Evolutionary conservation across 805 yeast genomes (phyloP), one percentile per base, ranked within the genome.

Genomic region (Saccharomyces mikatae): DNA sequence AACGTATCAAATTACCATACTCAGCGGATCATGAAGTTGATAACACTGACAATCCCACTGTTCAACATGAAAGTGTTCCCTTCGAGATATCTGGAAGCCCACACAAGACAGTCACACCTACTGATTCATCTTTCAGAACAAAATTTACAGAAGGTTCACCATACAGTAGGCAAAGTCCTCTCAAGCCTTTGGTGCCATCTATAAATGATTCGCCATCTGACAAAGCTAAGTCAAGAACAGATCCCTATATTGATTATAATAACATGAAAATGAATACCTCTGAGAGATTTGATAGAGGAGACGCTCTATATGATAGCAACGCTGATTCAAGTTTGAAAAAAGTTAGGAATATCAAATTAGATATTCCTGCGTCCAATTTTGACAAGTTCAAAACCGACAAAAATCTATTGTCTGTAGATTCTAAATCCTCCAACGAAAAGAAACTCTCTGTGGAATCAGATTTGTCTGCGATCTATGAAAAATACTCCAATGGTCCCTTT

Each of bases 381-480:
- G 56, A 52, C 24, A 51, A 56, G 41, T 49, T 36, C 24, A 47
- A 32, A 17, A 36, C 24, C 2, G 44, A 36, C 11, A 36, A 36
- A 17, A 36, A 36, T 36, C 24, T 36, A 24, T 9, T 36, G 44
- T 36, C 44, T 2, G 44, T 36, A 9, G 44, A 36, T 36, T 36
- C 44, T 17, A 36, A 36, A 17, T 17, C 9, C 17, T 36, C 44
- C 10, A 36, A 36, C 8, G 44, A 36, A 17, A 36, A 36, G 6
- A 49, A 29, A 27, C 27, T 30, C 10, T 53, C 56, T 4, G 49
- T 46, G 17, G 41, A 56, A 46, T 50, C 58, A 2, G 55, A 56
- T 30, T 36, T 60, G 28, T 52, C 53, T 21, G 58, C 50, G n/a
- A 52, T 57, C n/a, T 60, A 60, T 47, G 64, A 60, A 29, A 55